Conservation (phyloP, 306 rosid species). For the Quercus dentata region DNA sequence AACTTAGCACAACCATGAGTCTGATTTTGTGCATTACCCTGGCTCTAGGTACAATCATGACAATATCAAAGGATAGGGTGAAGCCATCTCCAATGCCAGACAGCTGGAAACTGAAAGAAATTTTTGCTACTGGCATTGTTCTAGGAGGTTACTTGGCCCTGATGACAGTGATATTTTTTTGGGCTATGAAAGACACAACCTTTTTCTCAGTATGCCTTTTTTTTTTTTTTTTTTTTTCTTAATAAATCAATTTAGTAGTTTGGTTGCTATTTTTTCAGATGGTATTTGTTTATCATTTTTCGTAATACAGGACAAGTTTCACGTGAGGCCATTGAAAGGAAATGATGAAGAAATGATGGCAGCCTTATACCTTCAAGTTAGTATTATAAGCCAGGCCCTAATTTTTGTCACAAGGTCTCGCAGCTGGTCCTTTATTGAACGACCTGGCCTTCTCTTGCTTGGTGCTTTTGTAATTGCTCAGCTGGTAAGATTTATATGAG, state of each 20-base stretch:
- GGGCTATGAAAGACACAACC: slow-evolving; percentile 62
- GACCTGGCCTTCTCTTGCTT: slow-evolving; percentile 89
- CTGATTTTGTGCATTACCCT: slow-evolving; percentile 13
- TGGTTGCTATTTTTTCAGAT: not conserved
- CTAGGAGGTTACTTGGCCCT: slow-evolving; percentile 96
- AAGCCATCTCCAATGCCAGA: slow-evolving; percentile 94
- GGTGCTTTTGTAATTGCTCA: slow-evolving; percentile 86
- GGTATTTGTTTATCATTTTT: not conserved
- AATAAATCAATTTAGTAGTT: not conserved
- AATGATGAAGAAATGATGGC: slow-evolving; percentile 74
- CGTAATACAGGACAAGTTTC: slow-evolving; percentile 56
- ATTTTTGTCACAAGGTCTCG: slow-evolving; percentile 97
- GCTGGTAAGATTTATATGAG: slow-evolving; percentile 53
- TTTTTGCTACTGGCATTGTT: slow-evolving; percentile 93
- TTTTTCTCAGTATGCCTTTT: slow-evolving; percentile 60
- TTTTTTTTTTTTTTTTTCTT: not conserved
- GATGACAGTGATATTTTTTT: slow-evolving; percentile 93
- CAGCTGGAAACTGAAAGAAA: slow-evolving; percentile 95
- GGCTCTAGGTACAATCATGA: slow-evolving; percentile 88
- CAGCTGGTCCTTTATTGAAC: slow-evolving; percentile 85
- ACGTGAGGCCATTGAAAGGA: slow-evolving; percentile 34
- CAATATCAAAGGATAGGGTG: slow-evolving; percentile 96
- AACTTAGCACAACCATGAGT: slow-evolving; percentile 5
- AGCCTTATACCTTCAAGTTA: slow-evolving; percentile 95
- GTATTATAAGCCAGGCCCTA: slow-evolving; percentile 95